Evolutionary conservation across 805 yeast species (phyloP), one percentile per base, ranked within the genome.

Genomic region (Candida tammaniensis): DNA sequence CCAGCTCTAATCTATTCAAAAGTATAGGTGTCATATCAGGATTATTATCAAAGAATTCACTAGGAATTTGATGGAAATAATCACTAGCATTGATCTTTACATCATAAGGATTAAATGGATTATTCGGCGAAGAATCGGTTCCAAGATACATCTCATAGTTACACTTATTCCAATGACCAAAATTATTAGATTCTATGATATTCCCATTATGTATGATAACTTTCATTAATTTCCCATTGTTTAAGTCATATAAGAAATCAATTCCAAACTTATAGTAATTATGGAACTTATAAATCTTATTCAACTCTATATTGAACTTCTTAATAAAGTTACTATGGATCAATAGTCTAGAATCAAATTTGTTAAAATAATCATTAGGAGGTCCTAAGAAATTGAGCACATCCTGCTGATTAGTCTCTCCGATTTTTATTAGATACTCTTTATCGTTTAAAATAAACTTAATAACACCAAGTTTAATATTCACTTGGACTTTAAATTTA

Each of bases 201-300:
- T 67, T 61, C 22, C 80, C 81, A 41, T 66, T 66, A 48, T 78
- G 83, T 7, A 76, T 24, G 1, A 75, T 60, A 3, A 78, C 39
- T 39, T 76, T 77, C 24, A 57, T 59, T 13, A 77, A 55, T 1
- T 58, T 49, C 4, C 73, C 68, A 11, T 44, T 42, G 38, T 56
- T 57, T 22, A 72, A 55, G 24, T 68, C 67, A 51, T 75, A 78
- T 16, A 77, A 52, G 7, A 77, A 50, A 49, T 78, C 85, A 25
- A 77, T 53, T 0, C 85, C 85, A 43, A 50, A 61, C 15, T 63
- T 50, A 50, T 68, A 78, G 49, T 78, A 78, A 47, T 78, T 78
- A 51, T 78, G 82, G 42, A 77, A 72, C 31, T 70, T 64, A 39
- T 49, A 51, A 28, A 39, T 44, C 6, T 45, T 24, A 13, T 39